Conservation (phyloP, 2,329 filamentous ascomycete species). For the Neoascochyta sp. region DNA sequence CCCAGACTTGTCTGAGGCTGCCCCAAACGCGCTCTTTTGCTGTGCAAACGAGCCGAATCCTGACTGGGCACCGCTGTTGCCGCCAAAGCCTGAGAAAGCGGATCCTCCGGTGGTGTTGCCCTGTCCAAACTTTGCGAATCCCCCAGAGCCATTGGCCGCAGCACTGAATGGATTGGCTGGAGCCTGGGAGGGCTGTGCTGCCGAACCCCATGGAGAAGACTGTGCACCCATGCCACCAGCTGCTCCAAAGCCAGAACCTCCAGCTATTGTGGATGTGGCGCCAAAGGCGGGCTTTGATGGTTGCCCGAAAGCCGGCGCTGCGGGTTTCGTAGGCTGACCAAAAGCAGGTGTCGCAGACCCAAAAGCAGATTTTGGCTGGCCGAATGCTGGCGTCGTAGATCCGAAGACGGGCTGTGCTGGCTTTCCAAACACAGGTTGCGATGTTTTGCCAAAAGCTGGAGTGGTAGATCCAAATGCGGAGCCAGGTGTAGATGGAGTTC, state of each 20-base stretch:
- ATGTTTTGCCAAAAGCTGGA: slow-evolving; percentile 4
- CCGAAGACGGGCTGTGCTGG: slow-evolving; percentile 2
- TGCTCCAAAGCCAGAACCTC: slow-evolving; percentile 28
- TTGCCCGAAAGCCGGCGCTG: slow-evolving; percentile 13
- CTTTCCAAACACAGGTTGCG: too few species aligned
- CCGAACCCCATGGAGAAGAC: slow-evolving; percentile 21
- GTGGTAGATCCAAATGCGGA: slow-evolving; percentile 9
- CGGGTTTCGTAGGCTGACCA: slow-evolving; percentile 11
- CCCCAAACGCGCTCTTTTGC: slow-evolving; percentile 30
- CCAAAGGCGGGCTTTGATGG: slow-evolving; percentile 26
- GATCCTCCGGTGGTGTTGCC: slow-evolving; percentile 17
- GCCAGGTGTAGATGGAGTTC: slow-evolving; percentile 14
- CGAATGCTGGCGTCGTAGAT: slow-evolving; percentile 21
- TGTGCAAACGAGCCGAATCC: slow-evolving; percentile 32
- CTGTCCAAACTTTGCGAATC: slow-evolving; percentile 33
- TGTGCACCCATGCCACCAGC: slow-evolving; percentile 17
- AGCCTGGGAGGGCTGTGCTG: slow-evolving; percentile 18
- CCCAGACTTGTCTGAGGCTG: slow-evolving; percentile 10
- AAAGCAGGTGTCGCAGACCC: slow-evolving; percentile 16
- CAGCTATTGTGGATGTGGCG: slow-evolving; percentile 18
- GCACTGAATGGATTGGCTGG: slow-evolving; percentile 35
- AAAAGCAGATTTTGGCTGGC: slow-evolving; percentile 24
- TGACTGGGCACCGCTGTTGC: slow-evolving; percentile 15
- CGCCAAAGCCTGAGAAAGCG: slow-evolving; percentile 31
- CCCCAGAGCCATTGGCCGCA: slow-evolving; percentile 18